A percentile compares a stretch with the other conserved stretches of the same genome.
phyloP scores from a whole-genome alignment of 345 rosid genomes.

The Murraya koenigii region DNA sequence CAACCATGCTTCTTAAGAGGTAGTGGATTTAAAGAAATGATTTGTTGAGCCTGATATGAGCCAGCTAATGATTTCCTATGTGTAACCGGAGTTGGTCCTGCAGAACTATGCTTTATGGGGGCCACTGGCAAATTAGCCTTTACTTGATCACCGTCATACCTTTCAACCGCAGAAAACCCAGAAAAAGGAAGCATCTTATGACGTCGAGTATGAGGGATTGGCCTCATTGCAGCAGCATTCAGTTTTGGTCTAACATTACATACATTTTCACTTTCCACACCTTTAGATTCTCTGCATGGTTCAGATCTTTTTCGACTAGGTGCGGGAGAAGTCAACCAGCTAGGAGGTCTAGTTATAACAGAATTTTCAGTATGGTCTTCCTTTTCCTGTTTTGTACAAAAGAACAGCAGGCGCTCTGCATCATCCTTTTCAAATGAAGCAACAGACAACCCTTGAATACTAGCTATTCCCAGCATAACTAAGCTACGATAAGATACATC shows the following conservation, averaged over 20 bases:
- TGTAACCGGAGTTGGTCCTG: slow-evolving; percentile 48
- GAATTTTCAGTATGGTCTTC: slow-evolving; percentile 31
- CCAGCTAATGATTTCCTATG: slow-evolving; percentile 76
- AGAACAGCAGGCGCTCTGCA: slow-evolving; percentile 88
- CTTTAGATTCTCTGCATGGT: slow-evolving; percentile 50
- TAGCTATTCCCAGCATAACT: slow-evolving; percentile 88
- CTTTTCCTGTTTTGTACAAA: slow-evolving; percentile 50
- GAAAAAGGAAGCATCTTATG: slow-evolving; percentile 82
- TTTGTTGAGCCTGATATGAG: slow-evolving; percentile 87
- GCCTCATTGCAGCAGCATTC: slow-evolving; percentile 79
- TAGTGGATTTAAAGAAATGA: slow-evolving; percentile 84
- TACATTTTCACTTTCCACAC: slow-evolving; percentile 53
- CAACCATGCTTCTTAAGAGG: slow-evolving; percentile 98
- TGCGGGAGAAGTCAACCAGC: slow-evolving; percentile 83
- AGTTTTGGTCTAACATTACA: slow-evolving; percentile 44
- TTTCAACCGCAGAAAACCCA: slow-evolving; percentile 68
- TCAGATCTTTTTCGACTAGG: slow-evolving; percentile 70
- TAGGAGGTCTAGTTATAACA: slow-evolving; percentile 45
- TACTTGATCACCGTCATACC: slow-evolving; percentile 67
- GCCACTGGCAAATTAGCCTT: slow-evolving; percentile 59
- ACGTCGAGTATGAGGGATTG: slow-evolving; percentile 76
- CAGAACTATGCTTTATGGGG: slow-evolving; percentile 59
- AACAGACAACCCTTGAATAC: slow-evolving; percentile 94
- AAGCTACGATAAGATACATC: slow-evolving; percentile 84
- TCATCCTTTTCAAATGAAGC: slow-evolving; percentile 98